phyloP scores from a whole-genome alignment of 2,329 filamentous ascomycete species.

The Colletotrichum phormii region DNA sequence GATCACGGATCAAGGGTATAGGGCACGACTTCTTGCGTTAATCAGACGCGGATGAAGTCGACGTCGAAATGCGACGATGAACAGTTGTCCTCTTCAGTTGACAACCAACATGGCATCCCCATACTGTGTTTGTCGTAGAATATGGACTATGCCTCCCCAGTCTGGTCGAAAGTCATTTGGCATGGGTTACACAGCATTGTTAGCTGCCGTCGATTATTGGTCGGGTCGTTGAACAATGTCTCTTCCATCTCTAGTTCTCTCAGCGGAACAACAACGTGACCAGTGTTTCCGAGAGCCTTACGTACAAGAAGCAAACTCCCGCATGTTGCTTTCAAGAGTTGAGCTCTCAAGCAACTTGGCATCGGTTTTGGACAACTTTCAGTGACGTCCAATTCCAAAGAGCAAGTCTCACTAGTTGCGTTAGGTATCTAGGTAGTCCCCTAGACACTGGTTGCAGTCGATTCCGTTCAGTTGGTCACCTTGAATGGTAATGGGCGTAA shows the following conservation, averaged over 20 bases:
- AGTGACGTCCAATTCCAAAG: background rate
- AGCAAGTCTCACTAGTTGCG: background rate
- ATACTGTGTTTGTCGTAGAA: background rate
- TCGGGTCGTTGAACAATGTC: background rate
- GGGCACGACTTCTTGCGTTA: slow-evolving; percentile 23
- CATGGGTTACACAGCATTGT: background rate
- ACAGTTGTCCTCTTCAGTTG: background rate
- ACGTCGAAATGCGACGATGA: background rate
- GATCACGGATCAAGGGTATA: slow-evolving; percentile 13
- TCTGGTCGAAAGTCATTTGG: background rate
- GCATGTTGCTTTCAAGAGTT: no score
- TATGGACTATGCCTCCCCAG: background rate
- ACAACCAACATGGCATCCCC: background rate
- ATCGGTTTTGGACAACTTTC: background rate
- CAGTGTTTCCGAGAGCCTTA: background rate
- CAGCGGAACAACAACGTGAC: background rate
- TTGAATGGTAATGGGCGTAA: background rate
- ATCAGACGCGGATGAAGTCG: slow-evolving; percentile 27
- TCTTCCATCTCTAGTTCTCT: background rate
- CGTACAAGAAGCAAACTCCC: background rate
- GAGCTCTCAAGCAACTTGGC: background rate
- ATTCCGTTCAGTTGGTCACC: background rate
- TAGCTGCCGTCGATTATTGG: background rate
- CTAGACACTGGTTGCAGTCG: background rate
- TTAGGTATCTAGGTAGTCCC: no score